These are phyloP conservation scores for Pseudomicrostroma phylloplanum DNA, from an alignment of 1,284 basidiomycete species.

Conservation along the genomic window DNA sequence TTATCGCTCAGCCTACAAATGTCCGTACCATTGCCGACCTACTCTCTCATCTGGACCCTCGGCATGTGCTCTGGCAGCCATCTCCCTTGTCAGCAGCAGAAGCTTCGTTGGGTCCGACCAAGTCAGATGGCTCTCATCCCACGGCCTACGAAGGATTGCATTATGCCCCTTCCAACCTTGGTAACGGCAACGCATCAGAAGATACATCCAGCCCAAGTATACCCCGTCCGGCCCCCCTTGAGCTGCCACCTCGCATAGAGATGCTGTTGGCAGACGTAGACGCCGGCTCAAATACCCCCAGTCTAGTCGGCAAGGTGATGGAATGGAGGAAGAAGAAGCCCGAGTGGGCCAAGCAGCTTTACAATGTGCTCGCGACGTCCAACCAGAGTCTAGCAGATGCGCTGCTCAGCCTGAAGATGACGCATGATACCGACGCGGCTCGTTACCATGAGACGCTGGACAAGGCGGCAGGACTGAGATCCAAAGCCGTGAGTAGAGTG, in stretches of 20 bases:
- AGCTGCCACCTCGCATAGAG: slow-evolving; percentile 39
- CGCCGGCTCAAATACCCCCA: slow-evolving; percentile 46
- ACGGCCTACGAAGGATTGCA: slow-evolving; percentile 38
- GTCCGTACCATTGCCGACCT: background rate
- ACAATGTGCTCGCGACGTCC: slow-evolving; percentile 35
- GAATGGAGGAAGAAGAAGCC: slow-evolving; percentile 40
- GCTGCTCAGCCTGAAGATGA: slow-evolving; percentile 32
- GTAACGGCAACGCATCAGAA: background rate
- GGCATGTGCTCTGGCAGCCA: slow-evolving; percentile 40
- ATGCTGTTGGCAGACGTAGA: slow-evolving; percentile 48
- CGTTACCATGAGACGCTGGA: slow-evolving; percentile 40
- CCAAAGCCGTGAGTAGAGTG: slow-evolving; percentile 8
- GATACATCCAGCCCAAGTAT: background rate
- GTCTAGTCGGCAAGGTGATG: slow-evolving; percentile 42
- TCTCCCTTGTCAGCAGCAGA: slow-evolving; percentile 19
- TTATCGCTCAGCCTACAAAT: background rate
- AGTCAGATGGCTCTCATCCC: slow-evolving; percentile 15
- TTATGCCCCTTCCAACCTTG: background rate
- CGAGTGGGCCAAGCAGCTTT: slow-evolving; percentile 46
- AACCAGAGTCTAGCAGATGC: slow-evolving; percentile 44
- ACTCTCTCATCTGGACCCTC: slow-evolving; percentile 21
- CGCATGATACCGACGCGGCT: slow-evolving; percentile 26
- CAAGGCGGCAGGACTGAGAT: slow-evolving; percentile 39
- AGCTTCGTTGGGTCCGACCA: background rate
- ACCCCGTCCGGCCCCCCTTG: slow-evolving; percentile 34